Evolutionary conservation across 2,329 filamentous ascomycete genomes (phyloP), one percentile per base, ranked within the genome.

Genomic region (Aspergillus sp.): DNA sequence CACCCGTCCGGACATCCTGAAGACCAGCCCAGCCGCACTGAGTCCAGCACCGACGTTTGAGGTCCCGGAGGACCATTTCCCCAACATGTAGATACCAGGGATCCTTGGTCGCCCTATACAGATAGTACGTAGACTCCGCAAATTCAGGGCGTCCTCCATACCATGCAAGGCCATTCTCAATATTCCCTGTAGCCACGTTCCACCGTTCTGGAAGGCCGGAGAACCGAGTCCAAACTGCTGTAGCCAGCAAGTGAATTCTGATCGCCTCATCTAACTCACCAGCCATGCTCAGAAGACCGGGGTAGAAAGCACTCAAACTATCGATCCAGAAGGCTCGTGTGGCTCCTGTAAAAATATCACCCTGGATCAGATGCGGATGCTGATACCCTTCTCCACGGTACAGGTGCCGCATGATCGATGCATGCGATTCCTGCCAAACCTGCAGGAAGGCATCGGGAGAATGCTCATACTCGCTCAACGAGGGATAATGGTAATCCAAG

Each of bases 101-200:
- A 65, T 98, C 93, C 58, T 85, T 81, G 0, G 93, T 97, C 2
- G 91, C 90, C 44, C 87, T 85, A 65, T 94, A 97, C n/a, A 98
- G 75, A 62, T 97, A 88, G 70, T 95, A 98, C 0, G 88, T 95
- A 1, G 90, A 96, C 69, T 98, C 93, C 57, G 96, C 90, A 63
- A 97, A 97, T 66, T 98, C 93, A 4, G 93, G 93, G 20, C 93
- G 82, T 19, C 94, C 88, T 9, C 89, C 89, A 87, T 94, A 98
- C 89, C 93, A 97, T 9, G 85, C 83, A 22, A 97, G 80, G 7
- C 89, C 88, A 15, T 85, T 83, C 63, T 97, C 93, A 42, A 97
- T 85, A 46, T 85, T 83, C 23, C 86, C 86, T 20, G 90, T 88
- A 44, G 83, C 81, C 44, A 93, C 83, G 37, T 91, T 95, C 90